Base-by-base conservation (phyloP, 495 filamentous ascomycete species). In the Lasiosphaeris hirsuta region DNA sequence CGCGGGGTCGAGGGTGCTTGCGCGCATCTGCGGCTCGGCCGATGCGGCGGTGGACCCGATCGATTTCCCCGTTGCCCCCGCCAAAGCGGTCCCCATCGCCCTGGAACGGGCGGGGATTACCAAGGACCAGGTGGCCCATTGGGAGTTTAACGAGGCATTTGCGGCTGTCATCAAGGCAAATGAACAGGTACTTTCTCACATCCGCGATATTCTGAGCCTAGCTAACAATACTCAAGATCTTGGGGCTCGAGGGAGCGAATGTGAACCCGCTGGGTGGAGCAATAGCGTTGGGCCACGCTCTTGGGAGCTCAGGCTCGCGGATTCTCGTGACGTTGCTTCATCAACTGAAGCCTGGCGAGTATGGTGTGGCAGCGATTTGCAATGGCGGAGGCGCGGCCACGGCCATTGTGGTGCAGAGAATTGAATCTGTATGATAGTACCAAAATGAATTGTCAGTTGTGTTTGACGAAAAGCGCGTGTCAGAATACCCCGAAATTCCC, bases 111-210 rank as follows among this genome's bases (percentile, higher is more conserved):
- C 94, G 2, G 92, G 93, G 7, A 90, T 98, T 59, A 87, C 82
- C 46, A 87, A 90, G 73, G 86, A 94, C 19, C 87, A 98, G 63
- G 89, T 98, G 17, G 85, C 92, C 2, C 74, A 96, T 3, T 97
- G 93, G 92, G 94, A 98, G 71, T 94, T 98, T 73, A 98, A 98
- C 71, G 94, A 98, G 70, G 94, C 94, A 0, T 98, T 98, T 70
- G 93, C 93, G 11, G 93, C 89, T 0, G 93, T 97, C 11, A 96
- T 96, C 72, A 92, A 92, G 71, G 93, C 93, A 8, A 97, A 96
- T 63, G 88, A 90, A 64, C 89, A 94, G 85, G 89, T 88, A 65
- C 72, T 70, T 51, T 23, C 23, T 34, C 15, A 3, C 33, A 7
- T 40, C 33, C 9, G 5, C 42, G 39, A 46, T 39, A 14, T 9